Percentiles rank a stretch among this genome's conserved stretches.
These are phyloP conservation scores for Clitocybe nebularis DNA, from an alignment of 1,284 basidiomycete genomes.

Conservation along the genomic window DNA sequence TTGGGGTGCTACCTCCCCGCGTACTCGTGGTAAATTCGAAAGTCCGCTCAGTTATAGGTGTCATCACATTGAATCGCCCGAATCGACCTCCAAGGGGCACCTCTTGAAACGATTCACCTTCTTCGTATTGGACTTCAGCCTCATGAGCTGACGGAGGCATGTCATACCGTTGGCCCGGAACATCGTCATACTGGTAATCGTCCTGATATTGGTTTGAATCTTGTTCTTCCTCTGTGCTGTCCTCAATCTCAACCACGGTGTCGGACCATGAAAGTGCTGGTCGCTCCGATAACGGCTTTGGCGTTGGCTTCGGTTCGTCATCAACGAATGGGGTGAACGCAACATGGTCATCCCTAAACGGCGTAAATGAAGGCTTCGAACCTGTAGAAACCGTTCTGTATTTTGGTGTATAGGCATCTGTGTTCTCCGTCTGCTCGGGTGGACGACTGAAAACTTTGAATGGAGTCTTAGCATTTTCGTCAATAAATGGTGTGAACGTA, in stretches of 20 bases:
- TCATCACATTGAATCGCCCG: constrained; percentile 84
- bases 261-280: constrained; percentile 17
- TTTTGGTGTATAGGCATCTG: constrained; percentile 42
- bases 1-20: constrained; percentile 44
- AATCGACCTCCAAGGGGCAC: constrained; percentile 69
- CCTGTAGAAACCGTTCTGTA: constrained; percentile 46
- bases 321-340: constrained; percentile 30
- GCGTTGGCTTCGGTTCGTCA: constrained; percentile 13
- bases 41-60: constrained; percentile 92
- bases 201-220: constrained; percentile 24
- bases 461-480: constrained; percentile 47
- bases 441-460: constrained; percentile 74
- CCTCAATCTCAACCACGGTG: constrained; percentile 22
- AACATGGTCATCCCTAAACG: constrained; percentile 30
- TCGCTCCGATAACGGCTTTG: constrained; percentile 16
- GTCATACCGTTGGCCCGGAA: constrained; percentile 28
- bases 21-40: constrained; percentile 77
- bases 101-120: constrained; percentile 34
- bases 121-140: constrained; percentile 32
- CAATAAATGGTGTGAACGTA: constrained; percentile 49
- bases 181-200: constrained; percentile 20
- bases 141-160: constrained; percentile 24
- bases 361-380: constrained; percentile 34
- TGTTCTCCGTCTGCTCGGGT: constrained; percentile 34
- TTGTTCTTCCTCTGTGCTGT: constrained; percentile 26